Conservation (phyloP, 345 rosid genomes). For the Salix exigua region DNA sequence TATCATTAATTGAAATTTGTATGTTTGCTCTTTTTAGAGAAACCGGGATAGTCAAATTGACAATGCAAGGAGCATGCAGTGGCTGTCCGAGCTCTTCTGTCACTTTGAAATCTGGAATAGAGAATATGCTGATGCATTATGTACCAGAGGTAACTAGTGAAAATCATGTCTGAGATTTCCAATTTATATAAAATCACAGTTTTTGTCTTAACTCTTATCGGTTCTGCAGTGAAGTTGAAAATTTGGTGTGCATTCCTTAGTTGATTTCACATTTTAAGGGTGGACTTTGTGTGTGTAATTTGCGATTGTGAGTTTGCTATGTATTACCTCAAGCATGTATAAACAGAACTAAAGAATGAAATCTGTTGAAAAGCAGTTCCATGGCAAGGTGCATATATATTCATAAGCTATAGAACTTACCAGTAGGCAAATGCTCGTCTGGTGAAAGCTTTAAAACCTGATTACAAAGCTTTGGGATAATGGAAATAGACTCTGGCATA, state of each 20-base stretch:
- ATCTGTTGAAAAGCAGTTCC: background rate
- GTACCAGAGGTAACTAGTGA: slow-evolving; percentile 71
- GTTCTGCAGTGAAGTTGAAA: background rate
- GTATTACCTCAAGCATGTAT: background rate
- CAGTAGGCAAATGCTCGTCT: background rate
- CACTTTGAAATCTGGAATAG: slow-evolving; percentile 95
- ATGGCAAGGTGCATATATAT: background rate
- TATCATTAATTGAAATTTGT: slow-evolving; percentile 1
- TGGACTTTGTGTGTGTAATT: background rate
- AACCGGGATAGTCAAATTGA: slow-evolving; percentile 81
- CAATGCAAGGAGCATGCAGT: slow-evolving; percentile 98
- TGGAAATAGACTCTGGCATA: background rate
- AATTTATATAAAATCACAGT: background rate
- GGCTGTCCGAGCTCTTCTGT: slow-evolving; percentile 99
- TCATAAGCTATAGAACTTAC: background rate
- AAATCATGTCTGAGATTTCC: background rate
- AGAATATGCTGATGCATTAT: slow-evolving; percentile 98
- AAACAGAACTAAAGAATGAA: background rate
- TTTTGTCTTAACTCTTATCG: background rate
- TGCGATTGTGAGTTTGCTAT: background rate
- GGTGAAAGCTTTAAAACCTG: background rate
- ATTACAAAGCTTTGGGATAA: background rate
- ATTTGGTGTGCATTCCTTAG: background rate
- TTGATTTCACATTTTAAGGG: background rate
- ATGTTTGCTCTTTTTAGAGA: slow-evolving; percentile 47